A percentile compares a stretch with the other conserved stretches of the same genome.
phyloP scores from a whole-genome alignment of 2,329 filamentous ascomycete species.

The Claviceps lovelessii region DNA sequence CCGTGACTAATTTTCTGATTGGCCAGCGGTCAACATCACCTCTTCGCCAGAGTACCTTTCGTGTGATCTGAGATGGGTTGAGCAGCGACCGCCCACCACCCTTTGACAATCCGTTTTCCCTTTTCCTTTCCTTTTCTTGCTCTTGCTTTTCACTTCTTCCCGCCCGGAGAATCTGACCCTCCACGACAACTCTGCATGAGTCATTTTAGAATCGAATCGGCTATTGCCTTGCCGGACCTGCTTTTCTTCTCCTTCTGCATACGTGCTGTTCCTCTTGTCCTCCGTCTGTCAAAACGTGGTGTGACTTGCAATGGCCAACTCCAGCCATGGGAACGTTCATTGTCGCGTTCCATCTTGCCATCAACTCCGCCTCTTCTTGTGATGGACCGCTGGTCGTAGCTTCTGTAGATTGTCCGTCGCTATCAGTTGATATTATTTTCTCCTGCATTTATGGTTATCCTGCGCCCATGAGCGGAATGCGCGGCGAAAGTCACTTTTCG shows the following conservation, averaged over 20 bases:
- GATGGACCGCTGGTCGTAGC: background rate
- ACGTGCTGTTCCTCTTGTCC: background rate
- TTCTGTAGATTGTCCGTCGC: conserved; percentile 3
- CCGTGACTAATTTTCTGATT: conserved; percentile 26
- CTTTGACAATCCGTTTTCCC: conserved; percentile 7
- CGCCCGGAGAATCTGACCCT: conserved; percentile 9
- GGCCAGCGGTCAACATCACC: conserved; percentile 20
- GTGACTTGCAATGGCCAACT: conserved; percentile 5
- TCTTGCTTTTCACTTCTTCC: conserved; percentile 15
- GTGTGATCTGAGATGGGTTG: conserved; percentile 18
- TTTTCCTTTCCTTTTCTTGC: conserved; percentile 8
- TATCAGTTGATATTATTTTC: conserved; percentile 9
- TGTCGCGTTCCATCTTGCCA: conserved; percentile 20
- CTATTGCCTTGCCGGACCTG: background rate
- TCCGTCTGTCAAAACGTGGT: background rate
- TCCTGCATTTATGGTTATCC: conserved; percentile 5
- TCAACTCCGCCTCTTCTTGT: conserved; percentile 4
- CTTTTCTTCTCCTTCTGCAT: background rate
- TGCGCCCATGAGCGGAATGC: conserved; percentile 3
- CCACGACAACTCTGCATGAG: conserved; percentile 17
- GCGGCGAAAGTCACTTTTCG: conserved; percentile 16
- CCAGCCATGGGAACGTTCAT: conserved; percentile 6
- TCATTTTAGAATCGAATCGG: conserved; percentile 12
- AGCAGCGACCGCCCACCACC: conserved; percentile 10
- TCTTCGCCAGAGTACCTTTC: conserved; percentile 19